These are phyloP conservation scores for Nyssa sinensis DNA, from an alignment of 148 eudicot species.

Conservation along the genomic window DNA sequence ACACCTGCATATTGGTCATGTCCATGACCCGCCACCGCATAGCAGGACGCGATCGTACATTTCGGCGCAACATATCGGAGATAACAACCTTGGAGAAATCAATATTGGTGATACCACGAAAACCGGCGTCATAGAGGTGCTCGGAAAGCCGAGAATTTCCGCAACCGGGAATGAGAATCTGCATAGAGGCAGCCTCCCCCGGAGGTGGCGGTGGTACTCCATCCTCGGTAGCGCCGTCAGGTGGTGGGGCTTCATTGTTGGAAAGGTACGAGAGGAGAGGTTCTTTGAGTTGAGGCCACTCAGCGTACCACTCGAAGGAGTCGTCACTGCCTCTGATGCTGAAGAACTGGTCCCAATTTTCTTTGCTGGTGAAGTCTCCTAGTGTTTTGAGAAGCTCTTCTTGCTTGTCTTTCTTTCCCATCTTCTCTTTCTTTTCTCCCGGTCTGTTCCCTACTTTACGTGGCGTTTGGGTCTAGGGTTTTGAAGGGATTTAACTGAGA, in stretches of 20 bases:
- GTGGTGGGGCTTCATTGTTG: neutral
- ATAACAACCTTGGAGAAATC: slow-evolving; percentile 96
- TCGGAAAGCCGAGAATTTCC: slow-evolving; percentile 88
- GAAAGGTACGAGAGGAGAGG: slow-evolving; percentile 49
- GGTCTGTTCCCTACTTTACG: neutral
- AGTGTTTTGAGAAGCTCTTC: slow-evolving; percentile 64
- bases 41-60: slow-evolving; percentile 62
- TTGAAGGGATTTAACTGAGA: neutral
- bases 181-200: slow-evolving; percentile 22
- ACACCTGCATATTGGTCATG: slow-evolving; percentile 87
- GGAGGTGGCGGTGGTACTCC: slow-evolving; percentile 5
- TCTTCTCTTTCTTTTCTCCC: slow-evolving; percentile 12
- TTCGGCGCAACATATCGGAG: slow-evolving; percentile 80
- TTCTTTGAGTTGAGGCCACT: slow-evolving; percentile 74
- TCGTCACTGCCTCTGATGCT: slow-evolving; percentile 64
- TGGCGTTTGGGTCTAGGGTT: neutral
- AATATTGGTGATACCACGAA: slow-evolving; percentile 59
- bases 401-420: slow-evolving; percentile 32
- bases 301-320: slow-evolving; percentile 97
- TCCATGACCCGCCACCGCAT: slow-evolving; percentile 99
- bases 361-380: slow-evolving; percentile 82
- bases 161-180: slow-evolving; percentile 84
- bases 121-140: slow-evolving; percentile 79
- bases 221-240: neutral
- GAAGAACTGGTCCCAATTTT: slow-evolving; percentile 94